Conservation (phyloP, 768 basidiomycete species). For the Asterophora lycoperdoides region DNA sequence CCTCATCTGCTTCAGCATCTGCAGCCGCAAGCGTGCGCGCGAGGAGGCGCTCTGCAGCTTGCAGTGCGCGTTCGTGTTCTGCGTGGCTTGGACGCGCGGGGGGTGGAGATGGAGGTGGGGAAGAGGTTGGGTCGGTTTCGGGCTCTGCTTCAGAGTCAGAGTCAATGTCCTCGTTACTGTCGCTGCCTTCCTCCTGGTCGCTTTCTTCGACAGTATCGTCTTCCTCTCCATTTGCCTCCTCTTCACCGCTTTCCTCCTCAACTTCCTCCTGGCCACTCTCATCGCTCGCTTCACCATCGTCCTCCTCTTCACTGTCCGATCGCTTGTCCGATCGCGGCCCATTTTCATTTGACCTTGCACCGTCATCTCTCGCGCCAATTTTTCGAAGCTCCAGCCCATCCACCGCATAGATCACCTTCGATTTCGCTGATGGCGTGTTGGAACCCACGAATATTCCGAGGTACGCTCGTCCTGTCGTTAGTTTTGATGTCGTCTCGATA, state of each 20-base stretch:
- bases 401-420: conserved; percentile 57
- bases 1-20: conserved; percentile 26
- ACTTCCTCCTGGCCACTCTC: conserved; percentile 14
- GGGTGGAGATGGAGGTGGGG: conserved; percentile 11
- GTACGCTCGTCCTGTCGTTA: conserved; percentile 36
- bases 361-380: conserved; percentile 35
- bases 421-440: conserved; percentile 54
- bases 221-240: conserved; percentile 13
- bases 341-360: background rate
- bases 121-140: conserved; percentile 4
- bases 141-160: too few relatives aligned
- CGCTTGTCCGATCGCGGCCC: conserved; percentile 17
- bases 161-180: background rate
- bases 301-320: conserved; percentile 22
- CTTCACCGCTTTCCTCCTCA: conserved; percentile 16
- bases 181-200: conserved; percentile 8
- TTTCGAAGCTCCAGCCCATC: conserved; percentile 56
- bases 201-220: conserved; percentile 1
- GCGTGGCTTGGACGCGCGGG: conserved; percentile 12
- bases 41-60: conserved; percentile 30
- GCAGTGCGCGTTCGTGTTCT: conserved; percentile 25
- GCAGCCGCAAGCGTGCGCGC: conserved; percentile 29
- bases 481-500: background rate
- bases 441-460: conserved; percentile 66
- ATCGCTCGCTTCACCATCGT: conserved; percentile 17